Evolutionary conservation across 768 basidiomycete species (phyloP), one percentile per base, ranked within the genome.

Genomic region (Pholiota conissans): DNA sequence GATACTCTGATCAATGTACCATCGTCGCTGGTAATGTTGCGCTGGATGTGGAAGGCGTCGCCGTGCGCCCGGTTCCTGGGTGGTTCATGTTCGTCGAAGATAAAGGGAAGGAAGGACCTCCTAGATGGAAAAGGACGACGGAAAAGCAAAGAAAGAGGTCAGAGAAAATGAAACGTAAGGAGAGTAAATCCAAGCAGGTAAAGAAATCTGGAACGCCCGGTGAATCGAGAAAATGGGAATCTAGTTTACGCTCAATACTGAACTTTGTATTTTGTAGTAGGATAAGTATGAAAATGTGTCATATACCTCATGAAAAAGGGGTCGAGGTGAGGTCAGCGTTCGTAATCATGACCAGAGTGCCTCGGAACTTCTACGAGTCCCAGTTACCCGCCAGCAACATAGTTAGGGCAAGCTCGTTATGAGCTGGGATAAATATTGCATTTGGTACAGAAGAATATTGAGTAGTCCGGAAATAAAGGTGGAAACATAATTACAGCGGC

Each of bases 41-140:
- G 18, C 26, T 48, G 5, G 45, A 22, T 0, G 22, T 57, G 7
- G 47, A 39, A 2, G 48, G 57, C 5, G 57, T 59, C 48, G 63
- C 61, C 8, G 35, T 65, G 11, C 49, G 30, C 10, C 62, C 59
- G 34, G 46, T 45, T 9, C 52, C 56, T 7, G 59, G 52, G 29
- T 60, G 63, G 61, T 65, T 60, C 22, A 65, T 65, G 56, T 58
- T 60, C 22, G 26, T 54, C 14, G 56, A 62, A n/a, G 53, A 32
- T 26, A 40, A 40, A 40, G 39, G 13, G 7, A 6, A 40, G 39
- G 2, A 8, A 2, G 39, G 16, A 7, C n/a, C n/a, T 18, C 3
- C 3, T n/a, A 7, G 18, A 13, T 40, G 11, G 39, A 13, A n/a
- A 20, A n/a, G 14, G 7, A 18, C 39, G 18, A 16, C n/a, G 8